Evolutionary conservation across 805 yeast genomes (phyloP), one percentile per base, ranked within the genome.

Genomic region (Teunomyces funiuensis): DNA sequence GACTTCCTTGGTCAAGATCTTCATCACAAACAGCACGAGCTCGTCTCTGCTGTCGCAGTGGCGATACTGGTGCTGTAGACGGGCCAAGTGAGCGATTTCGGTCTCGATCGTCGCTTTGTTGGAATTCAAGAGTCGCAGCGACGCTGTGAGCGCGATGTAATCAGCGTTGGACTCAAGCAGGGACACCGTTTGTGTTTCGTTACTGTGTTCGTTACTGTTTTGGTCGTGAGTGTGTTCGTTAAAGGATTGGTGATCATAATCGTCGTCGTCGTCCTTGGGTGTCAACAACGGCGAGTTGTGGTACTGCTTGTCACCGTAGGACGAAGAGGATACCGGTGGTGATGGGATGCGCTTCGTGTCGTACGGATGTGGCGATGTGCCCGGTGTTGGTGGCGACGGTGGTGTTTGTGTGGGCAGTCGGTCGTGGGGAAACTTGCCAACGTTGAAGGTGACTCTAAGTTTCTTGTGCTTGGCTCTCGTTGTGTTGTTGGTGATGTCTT

Each of bases 251-350:
- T 54, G 55, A 20, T 57, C 55, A 43, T 59, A 58, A 20, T 61
- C 66, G 40, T 66, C 64, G 36, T 65, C 67, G 27, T 68, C 74
- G 18, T 69, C 70, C 43, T 66, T 68, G 4, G 74, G 74, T 2
- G 74, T 69, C 38, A 69, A 55, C 25, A 69, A 57, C 5, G 72
- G 73, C 33, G 66, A 58, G 42, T 50, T 49, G 28, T 62, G 60
- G 41, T 61, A 64, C 25, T 48, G 51, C 42, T 55, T 54, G 40
- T 60, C 54, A 5, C 44, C 45, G n/a, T 54, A 43, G 14, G 62
- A 58, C 3, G 58, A 51, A 10, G 63, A 63, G 45, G 57, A 57
- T n/a, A n/a, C n/a, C 9, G 33, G 3, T 19, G 44, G n/a, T 36
- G 37, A 14, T 34, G 36, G 17, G 4, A 6, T 6, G 15, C 25